Evolutionary conservation across 140 eudicot species (phyloP).

Genomic region (Flaveria floridana): DNA sequence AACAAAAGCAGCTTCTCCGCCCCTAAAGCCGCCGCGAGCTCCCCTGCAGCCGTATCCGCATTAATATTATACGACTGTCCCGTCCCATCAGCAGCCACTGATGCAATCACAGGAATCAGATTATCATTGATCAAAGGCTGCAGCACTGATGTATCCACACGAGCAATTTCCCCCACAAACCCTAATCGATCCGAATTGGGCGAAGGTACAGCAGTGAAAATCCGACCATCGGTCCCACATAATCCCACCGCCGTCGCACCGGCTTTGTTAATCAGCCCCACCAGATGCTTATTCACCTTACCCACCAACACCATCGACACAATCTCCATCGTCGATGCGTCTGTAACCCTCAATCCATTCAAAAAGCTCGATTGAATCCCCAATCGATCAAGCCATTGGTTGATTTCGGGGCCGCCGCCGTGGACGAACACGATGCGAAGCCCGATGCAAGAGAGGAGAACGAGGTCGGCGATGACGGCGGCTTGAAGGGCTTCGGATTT

Average conservation of each 20-base stretch:
- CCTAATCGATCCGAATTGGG: constrained; percentile 63
- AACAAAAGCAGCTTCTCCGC: constrained; percentile 86
- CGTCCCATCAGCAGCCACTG: constrained; percentile 74
- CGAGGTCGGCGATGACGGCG: constrained; percentile 81
- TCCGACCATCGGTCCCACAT: constrained; percentile 78
- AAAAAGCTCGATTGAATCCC: constrained; percentile 62
- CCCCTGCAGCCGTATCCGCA: constrained; percentile 94
- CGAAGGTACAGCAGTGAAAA: constrained; percentile 69
- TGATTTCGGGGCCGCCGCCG: constrained; percentile 97
- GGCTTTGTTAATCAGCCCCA: constrained; percentile 71
- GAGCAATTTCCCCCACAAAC: constrained; percentile 77
- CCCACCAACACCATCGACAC: constrained; percentile 94
- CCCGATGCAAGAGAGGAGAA: constrained; percentile 85
- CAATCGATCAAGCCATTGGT: constrained; percentile 65
- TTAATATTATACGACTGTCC: constrained; percentile 84
- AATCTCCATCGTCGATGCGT: constrained; percentile 82
- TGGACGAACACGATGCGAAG: constrained; percentile 81
- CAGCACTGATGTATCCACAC: constrained; percentile 67
- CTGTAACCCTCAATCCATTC: constrained; percentile 77
- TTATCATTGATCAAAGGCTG: constrained; percentile 56
- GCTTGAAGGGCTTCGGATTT: constrained; percentile 72
- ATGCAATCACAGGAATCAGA: constrained; percentile 83
- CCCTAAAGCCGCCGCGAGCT: constrained; percentile 78
- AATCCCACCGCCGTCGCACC: constrained; percentile 84
- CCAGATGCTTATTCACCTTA: constrained; percentile 74